These are phyloP conservation scores for Sugiyamaella mastotermitis DNA, from an alignment of 805 yeast species.

Conservation along the genomic window DNA sequence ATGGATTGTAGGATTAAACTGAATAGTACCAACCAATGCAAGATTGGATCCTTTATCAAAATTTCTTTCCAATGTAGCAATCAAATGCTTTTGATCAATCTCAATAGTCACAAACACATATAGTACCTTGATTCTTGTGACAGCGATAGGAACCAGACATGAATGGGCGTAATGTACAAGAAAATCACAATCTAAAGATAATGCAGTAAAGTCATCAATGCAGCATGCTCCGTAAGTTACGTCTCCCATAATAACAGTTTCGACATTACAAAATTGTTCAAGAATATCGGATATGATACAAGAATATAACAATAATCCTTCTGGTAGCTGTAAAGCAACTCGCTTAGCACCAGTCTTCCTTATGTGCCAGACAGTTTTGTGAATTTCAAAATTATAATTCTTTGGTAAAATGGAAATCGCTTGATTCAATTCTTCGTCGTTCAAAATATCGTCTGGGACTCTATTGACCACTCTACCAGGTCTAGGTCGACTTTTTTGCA, in stretches of 20 bases:
- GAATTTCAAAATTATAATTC: constrained; percentile 93
- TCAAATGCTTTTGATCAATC: constrained; percentile 76
- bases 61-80: constrained; percentile 69
- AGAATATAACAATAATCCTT: constrained; percentile 84
- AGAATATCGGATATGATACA: constrained; percentile 85
- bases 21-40: constrained; percentile 93
- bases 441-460: constrained; percentile 78
- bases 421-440: constrained; percentile 75
- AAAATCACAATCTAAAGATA: constrained; percentile 88
- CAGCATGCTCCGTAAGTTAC: constrained; percentile 99
- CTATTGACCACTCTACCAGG: constrained; percentile 55
- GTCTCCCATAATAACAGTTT: constrained; percentile 94
- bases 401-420: constrained; percentile 79
- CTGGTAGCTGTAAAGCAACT: constrained; percentile 96
- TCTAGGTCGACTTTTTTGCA: not conserved
- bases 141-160: constrained; percentile 90
- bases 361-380: constrained; percentile 92
- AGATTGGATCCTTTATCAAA: constrained; percentile 57
- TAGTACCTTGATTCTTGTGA: constrained; percentile 84
- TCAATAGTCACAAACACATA: constrained; percentile 92
- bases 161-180: constrained; percentile 97
- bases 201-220: constrained; percentile 92
- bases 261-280: constrained; percentile 82
- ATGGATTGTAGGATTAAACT: constrained; percentile 92
- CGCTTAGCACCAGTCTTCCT: constrained; percentile 65